Base-by-base conservation (phyloP, 2,329 filamentous ascomycete genomes). In the Fusarium sp. region DNA sequence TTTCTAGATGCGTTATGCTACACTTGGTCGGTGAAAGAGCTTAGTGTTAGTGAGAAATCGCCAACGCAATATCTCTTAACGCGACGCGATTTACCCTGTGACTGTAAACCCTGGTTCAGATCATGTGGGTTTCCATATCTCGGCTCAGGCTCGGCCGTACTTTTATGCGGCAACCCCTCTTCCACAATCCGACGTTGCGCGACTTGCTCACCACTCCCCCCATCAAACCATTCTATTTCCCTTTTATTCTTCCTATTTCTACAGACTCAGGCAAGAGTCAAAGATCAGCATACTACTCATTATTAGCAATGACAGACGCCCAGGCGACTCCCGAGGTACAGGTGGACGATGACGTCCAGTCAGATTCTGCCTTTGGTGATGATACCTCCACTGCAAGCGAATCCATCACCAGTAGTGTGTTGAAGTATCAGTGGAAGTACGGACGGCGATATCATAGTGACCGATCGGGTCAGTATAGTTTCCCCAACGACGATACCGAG, bases 401-500 rank as follows among this genome's bases (percentile, higher is more conserved):
- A 6, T 73, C 70, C 0, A 54, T 73, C 2, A 56, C 66, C 2
- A 73, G 71, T 10, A 73, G 66, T 6, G 66, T 73, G 1, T 60
- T 71, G 3, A 73, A 59, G 3, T 73, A 73, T 4, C 60, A 68
- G 10, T 73, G 71, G 70, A 83, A 85, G 40, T 80, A 86, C 58
- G 84, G 83, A 3, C 80, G 84, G 1, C 80, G 83, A 5, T 86
- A 85, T 54, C 85, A 86, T 60, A 78, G 79, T 33, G 84, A 82
- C 66, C 80, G 80, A 32, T 73, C 83, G 10, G 82, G 81, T 1
- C 71, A 80, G 2, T 86, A 83, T 61, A 78, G 73, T 15, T 82
- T 81, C 25, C 83, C 82, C 17, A 84, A 85, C 30, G 83, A 85
- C 27, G 81, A 84, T 47, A 67, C 69, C 4, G 82, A 85, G 63